Evolutionary conservation across 139 green algal species (phyloP).

Genomic region (Nannochloris sp.): DNA sequence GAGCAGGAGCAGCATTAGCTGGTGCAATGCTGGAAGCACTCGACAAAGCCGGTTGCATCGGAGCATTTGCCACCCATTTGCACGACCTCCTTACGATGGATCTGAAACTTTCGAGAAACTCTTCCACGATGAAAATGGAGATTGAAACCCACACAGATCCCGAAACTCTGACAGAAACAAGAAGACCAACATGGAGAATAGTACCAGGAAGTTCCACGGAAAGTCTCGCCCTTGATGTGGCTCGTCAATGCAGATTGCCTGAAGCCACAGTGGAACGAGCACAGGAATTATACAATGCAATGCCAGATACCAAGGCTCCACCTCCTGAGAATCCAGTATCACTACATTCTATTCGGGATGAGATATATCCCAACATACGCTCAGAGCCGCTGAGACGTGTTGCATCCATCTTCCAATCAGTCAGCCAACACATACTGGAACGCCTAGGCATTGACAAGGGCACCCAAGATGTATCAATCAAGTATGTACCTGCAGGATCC

Average conservation of each 20-base stretch:
- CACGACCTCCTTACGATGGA: slow-evolving; percentile 61
- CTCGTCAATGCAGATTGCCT: slow-evolving; percentile 28
- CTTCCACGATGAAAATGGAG: slow-evolving; percentile 14
- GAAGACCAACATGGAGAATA: slow-evolving; percentile 44
- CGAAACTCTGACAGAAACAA: not conserved
- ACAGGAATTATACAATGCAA: slow-evolving; percentile 20
- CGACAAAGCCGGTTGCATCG: slow-evolving; percentile 37
- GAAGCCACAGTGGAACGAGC: slow-evolving; percentile 19
- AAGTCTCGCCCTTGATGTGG: slow-evolving; percentile 52
- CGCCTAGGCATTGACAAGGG: not conserved
- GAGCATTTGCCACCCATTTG: slow-evolving; percentile 85
- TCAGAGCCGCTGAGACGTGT: not conserved
- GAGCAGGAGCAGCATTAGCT: slow-evolving; percentile 47
- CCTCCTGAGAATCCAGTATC: too few species aligned
- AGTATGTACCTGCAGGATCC: not conserved
- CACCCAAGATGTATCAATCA: not conserved
- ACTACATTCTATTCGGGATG: not conserved
- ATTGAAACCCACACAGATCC: not conserved
- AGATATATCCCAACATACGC: not conserved
- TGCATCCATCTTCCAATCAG: not conserved
- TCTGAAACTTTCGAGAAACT: slow-evolving; percentile 9
- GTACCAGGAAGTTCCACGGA: slow-evolving; percentile 36
- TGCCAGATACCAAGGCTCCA: not conserved
- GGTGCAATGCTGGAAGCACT: slow-evolving; percentile 61
- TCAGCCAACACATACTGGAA: too few species aligned